phyloP scores from a whole-genome alignment of 441 rosid genomes.

The Syzygium syzygioides region DNA sequence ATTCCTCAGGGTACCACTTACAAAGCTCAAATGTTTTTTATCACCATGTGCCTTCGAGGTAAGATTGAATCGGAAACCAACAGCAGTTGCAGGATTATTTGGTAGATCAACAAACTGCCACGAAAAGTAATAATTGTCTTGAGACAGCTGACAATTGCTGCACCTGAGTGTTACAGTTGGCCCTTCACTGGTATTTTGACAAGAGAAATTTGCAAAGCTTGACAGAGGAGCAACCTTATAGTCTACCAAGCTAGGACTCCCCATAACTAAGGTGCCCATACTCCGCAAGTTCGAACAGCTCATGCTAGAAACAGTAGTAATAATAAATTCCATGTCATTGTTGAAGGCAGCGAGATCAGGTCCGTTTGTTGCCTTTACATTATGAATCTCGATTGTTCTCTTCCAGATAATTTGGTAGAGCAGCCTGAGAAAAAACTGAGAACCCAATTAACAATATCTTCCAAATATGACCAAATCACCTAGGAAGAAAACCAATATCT shows the following conservation, averaged over 20 bases:
- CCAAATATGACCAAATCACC: neutral
- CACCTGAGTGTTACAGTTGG: conserved; percentile 79
- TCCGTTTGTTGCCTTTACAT: conserved; percentile 74
- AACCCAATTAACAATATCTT: conserved; percentile 16
- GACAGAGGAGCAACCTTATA: conserved; percentile 43
- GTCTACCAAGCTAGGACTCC: conserved; percentile 63
- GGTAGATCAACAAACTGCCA: conserved; percentile 93
- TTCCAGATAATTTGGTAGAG: conserved; percentile 88
- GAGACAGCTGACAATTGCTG: conserved; percentile 43
- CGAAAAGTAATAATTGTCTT: conserved; percentile 62
- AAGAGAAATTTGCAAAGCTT: conserved; percentile 49
- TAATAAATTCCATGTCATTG: conserved; percentile 77
- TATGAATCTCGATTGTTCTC: conserved; percentile 84
- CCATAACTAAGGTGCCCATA: conserved; percentile 52
- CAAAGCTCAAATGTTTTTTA: conserved; percentile 62
- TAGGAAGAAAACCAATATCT: neutral
- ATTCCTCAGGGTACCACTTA: conserved; percentile 68
- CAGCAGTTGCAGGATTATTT: conserved; percentile 74
- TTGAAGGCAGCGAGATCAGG: conserved; percentile 66
- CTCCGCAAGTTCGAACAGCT: conserved; percentile 72
- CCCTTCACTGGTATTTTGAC: conserved; percentile 70
- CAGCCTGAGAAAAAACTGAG: conserved; percentile 67
- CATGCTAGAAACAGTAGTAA: conserved; percentile 87
- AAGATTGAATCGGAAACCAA: conserved; percentile 80
- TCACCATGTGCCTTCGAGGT: conserved; percentile 42